Evolutionary conservation across 2,329 filamentous ascomycete species (phyloP), one percentile per base, ranked within the genome.

Genomic region (Orbilia oligospora): DNA sequence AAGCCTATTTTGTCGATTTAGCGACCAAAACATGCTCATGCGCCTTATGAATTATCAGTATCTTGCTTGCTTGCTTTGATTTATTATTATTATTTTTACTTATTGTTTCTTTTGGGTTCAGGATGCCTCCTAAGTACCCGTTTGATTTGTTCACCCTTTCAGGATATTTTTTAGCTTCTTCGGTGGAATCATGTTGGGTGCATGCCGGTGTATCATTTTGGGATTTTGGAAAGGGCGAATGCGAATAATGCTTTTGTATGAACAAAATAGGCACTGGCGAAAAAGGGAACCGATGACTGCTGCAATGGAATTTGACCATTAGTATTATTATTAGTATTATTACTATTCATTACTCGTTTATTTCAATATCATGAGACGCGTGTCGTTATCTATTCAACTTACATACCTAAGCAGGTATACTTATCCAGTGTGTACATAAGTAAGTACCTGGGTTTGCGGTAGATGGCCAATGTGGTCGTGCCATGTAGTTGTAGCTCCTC

Each of bases 181-280:
- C n/a, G 56, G 56, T n/a, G 36, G 56, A 61, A 61, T 61, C 36
- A 44, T 27, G 56, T 61, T 27, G 53, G 44, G 44, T 46, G 44
- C 44, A 46, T 46, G 44, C n/a, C 44, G 56, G 56, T 61, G 36
- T 61, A 58, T 44, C 36, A 44, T 61, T 61, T 61, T 61, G 56
- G 56, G 56, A 41, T 27, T 61, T 61, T 61, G 56, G 56, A 61
- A 61, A 61, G 56, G 56, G 56, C 56, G 56, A 61, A 61, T 61
- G 36, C 56, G 36, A 41, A 61, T 61, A 36, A 20, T 61, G 55
- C 33, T 61, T 48, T 61, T 61, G 36, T 61, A 61, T 44, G 56
- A 61, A 61, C 56, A 61, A 61, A 61, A 61, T 61, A 61, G 56
- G 56, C 56, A 44, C 56, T 61, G 56, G 56, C 56, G 56, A 61